Evolutionary conservation across 495 filamentous ascomycete species (phyloP).

Genomic region (Tuber melanosporum): DNA sequence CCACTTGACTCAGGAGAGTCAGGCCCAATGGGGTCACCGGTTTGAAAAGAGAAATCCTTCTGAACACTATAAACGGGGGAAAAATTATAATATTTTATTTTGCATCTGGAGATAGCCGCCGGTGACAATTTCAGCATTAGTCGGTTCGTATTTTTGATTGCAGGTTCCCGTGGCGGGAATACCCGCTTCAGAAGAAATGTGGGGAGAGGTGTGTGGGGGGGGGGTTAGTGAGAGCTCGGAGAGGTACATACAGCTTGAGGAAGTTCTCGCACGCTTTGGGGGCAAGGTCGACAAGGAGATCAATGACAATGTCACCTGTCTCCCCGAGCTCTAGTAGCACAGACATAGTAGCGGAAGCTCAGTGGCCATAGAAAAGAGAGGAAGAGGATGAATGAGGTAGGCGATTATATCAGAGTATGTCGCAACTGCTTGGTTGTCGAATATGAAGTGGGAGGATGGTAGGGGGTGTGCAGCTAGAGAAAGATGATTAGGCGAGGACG

Average conservation of each 20-base stretch:
- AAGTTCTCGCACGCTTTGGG: slow-evolving; percentile 92
- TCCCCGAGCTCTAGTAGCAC: slow-evolving; percentile 80
- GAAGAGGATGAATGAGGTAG: neutral
- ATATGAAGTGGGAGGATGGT: neutral
- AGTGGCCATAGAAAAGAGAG: neutral
- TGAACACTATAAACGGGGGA: slow-evolving; percentile 81
- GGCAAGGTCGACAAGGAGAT: slow-evolving; percentile 77
- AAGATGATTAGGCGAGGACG: neutral
- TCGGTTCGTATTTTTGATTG: slow-evolving; percentile 24
- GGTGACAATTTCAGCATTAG: slow-evolving; percentile 13
- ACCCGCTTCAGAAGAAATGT: slow-evolving; percentile 11
- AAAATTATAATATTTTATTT: slow-evolving; percentile 97
- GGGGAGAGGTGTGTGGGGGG: slow-evolving; percentile 10
- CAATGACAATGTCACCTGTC: slow-evolving; percentile 85
- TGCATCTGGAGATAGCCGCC: slow-evolving; percentile 51
- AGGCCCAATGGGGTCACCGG: slow-evolving; percentile 85
- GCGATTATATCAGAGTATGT: neutral
- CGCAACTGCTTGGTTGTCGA: neutral
- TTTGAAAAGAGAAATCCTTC: slow-evolving; percentile 88
- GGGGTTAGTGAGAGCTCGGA: neutral
- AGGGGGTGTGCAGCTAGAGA: neutral
- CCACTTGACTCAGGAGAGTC: slow-evolving; percentile 77
- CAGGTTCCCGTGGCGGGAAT: slow-evolving; percentile 17
- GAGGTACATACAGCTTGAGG: slow-evolving; percentile 61
- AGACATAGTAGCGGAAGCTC: slow-evolving; percentile 49